Base-by-base conservation (phyloP, 148 eudicot genomes). In the Persicaria maculosa region DNA sequence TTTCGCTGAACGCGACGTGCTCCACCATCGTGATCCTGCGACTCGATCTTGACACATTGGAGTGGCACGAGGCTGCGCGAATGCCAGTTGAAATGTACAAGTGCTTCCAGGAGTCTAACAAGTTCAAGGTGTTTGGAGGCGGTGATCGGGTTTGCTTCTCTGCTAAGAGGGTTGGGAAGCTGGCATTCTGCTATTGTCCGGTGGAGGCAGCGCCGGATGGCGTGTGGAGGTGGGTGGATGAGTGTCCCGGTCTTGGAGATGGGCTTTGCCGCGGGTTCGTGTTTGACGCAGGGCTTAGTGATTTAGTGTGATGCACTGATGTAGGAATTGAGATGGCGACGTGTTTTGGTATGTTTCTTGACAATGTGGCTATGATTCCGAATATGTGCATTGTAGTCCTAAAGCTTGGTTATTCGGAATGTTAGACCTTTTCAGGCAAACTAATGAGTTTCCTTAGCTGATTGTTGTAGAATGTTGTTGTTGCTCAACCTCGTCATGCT, bases 51-150 rank as follows among this genome's bases (percentile, higher is more conserved):
- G 89, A 81, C 50, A 88, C 74, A 9, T 75, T 93, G 83, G 92
- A 91, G 81, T 93, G 98, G 98, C 91, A 87, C 57, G 98, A 93
- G 74, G 98, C 98, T 0, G 97, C 91, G 2, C 70, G 97, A 44
- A 93, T 93, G 98, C 97, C 98, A 1, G 48, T 74, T 20, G 93
- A 89, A 36, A 93, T 93, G 95, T 93, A 86, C 19, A 76, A 77
- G 71, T 88, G 85, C 64, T 93, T 91, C 58, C 86, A 83, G 65
- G 91, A 91, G 31, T 82, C 86, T 45, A 86, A 90, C 55, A 88
- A 91, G 87, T 93, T 89, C 74, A 93, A 93, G 88, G 98, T 91
- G 78, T 93, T 93, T 84, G 98, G 98, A 10, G 88, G 89, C 25
- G 93, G 95, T n/a, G 84, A 82, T 25, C 82, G 89, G 84, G 87